Evolutionary conservation across 2,329 filamentous ascomycete genomes (phyloP).

Genomic region (Plenodomus tracheiphilus): DNA sequence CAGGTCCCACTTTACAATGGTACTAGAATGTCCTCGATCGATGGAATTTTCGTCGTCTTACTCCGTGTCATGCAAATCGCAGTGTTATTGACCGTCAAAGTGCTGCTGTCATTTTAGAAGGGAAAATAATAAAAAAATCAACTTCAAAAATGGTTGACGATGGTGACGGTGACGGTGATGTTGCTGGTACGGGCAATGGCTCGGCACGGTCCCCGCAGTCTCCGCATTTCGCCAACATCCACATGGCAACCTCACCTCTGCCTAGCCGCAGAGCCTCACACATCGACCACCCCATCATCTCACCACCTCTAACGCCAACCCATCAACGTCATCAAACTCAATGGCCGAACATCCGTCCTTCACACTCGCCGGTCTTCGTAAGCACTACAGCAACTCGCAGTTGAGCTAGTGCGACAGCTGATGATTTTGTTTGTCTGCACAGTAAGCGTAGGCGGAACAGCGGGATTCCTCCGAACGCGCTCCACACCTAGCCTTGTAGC

Average conservation of each 20-base stretch:
- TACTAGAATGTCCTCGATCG: no score
- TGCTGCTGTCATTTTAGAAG: no score
- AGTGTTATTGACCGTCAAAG: no score
- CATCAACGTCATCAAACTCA: background rate
- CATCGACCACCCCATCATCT: background rate
- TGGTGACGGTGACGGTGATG: background rate
- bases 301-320: background rate
- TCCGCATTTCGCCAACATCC: background rate
- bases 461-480: constrained; percentile 31
- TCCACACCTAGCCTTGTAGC: constrained; percentile 34
- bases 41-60: no score
- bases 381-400: constrained; percentile 1
- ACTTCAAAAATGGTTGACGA: no score
- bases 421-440: constrained; percentile 1
- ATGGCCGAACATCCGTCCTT: constrained; percentile 39
- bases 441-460: constrained; percentile 34
- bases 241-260: background rate
- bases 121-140: background rate
- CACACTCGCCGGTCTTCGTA: constrained; percentile 32
- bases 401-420: background rate
- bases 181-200: background rate
- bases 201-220: background rate
- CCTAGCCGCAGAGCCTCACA: background rate
- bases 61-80: no score
- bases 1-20: no score